Conservation (phyloP, 139 green algal species). For the Cymbomonas tetramitiformis region DNA sequence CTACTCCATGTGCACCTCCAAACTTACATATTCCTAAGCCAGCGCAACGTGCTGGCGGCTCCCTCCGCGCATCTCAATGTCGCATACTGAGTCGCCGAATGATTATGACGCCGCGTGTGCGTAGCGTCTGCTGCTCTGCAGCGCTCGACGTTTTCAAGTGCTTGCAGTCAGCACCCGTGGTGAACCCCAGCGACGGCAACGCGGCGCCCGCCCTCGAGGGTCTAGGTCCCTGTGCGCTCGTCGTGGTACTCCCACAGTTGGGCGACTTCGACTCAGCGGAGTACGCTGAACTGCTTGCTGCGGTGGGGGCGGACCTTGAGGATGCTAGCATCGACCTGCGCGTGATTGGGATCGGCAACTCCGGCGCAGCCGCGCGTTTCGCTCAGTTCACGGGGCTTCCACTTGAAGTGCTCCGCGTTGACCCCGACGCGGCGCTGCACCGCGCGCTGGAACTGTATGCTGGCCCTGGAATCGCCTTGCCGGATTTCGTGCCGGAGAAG, state of each 20-base stretch:
- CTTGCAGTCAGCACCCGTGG: too few species aligned
- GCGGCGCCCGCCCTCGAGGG: too few species aligned
- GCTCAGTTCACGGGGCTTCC: conserved; percentile 16
- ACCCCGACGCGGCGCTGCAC: conserved; percentile 1
- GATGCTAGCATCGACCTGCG: background rate
- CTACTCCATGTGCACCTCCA: too few species aligned
- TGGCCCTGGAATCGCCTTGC: background rate
- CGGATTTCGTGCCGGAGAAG: conserved; percentile 3
- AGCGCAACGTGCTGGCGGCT: too few species aligned
- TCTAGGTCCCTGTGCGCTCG: too few species aligned
- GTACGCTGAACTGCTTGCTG: conserved; percentile 19
- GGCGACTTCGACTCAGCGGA: conserved; percentile 33
- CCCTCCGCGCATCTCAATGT: too few species aligned
- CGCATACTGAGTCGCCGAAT: too few species aligned
- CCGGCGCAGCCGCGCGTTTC: conserved; percentile 13
- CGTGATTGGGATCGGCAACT: conserved; percentile 22
- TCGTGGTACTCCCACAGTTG: conserved; percentile 21
- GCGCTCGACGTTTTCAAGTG: too few species aligned
- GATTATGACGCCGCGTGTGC: too few species aligned
- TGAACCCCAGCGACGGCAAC: too few species aligned
- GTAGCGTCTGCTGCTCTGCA: too few species aligned
- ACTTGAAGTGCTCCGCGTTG: conserved; percentile 17
- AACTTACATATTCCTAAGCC: too few species aligned
- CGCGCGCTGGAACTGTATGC: conserved; percentile 10
- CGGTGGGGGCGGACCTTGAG: conserved; percentile 2